phyloP scores from a whole-genome alignment of 2,329 filamentous ascomycete genomes.

The Penicillium sp. region DNA sequence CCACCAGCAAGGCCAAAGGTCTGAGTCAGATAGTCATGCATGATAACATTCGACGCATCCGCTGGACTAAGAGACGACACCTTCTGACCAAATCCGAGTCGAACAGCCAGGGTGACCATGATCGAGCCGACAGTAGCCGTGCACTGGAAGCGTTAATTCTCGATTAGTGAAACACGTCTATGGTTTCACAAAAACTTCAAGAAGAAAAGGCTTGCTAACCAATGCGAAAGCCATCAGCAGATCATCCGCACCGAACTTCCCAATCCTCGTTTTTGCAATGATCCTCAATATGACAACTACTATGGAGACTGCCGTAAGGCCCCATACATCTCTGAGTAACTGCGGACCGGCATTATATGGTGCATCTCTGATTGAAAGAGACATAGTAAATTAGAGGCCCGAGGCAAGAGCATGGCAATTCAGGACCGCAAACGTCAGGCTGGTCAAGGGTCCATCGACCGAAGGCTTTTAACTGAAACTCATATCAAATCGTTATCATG shows the following conservation, averaged over 20 bases:
- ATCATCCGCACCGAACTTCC: conserved; percentile 22
- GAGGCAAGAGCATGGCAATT: background rate
- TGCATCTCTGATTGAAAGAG: conserved; percentile 3
- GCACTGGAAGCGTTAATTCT: conserved; percentile 13
- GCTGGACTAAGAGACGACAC: conserved; percentile 5
- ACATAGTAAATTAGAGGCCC: conserved; percentile 5
- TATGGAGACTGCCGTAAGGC: conserved; percentile 17
- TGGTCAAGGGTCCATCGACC: background rate
- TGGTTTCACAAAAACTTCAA: background rate
- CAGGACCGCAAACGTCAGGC: background rate
- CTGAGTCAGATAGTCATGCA: conserved; percentile 25
- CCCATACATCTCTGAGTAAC: conserved; percentile 22
- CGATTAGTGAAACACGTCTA: background rate
- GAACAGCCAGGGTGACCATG: conserved; percentile 20
- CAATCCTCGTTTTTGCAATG: conserved; percentile 19
- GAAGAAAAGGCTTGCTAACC: conserved; percentile 14
- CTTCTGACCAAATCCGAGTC: conserved; percentile 19
- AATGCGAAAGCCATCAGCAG: conserved; percentile 21
- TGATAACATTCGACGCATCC: conserved; percentile 15
- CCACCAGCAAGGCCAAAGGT: conserved; percentile 22
- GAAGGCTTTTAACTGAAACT: background rate
- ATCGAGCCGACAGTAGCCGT: conserved; percentile 18
- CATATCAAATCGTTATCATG: conserved; percentile 10
- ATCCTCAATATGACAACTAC: conserved; percentile 16
- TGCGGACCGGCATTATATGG: conserved; percentile 9